A percentile compares a stretch with the other conserved stretches of the same genome.
phyloP scores from a whole-genome alignment of 352 stramenopile species.

The Saprolegnia diclina region DNA sequence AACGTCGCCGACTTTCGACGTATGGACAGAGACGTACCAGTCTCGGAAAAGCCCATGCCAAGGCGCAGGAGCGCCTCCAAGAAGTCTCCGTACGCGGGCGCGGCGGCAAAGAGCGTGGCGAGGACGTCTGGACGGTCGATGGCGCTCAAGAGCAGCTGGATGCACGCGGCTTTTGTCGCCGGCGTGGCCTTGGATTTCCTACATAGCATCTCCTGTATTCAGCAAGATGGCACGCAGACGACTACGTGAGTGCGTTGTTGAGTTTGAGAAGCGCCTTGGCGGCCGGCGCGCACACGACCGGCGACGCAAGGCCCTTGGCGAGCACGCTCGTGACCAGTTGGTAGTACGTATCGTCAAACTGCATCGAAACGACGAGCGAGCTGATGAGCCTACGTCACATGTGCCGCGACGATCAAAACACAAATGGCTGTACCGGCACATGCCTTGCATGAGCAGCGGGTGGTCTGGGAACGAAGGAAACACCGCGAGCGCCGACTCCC shows the following conservation, averaged over 20 bases:
- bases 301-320: conserved; percentile 44
- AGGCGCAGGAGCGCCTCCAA: conserved; percentile 61
- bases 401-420: too few relatives aligned
- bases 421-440: conserved; percentile 56
- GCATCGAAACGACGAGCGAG: conserved; percentile 46
- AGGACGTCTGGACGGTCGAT: conserved; percentile 37
- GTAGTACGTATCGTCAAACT: conserved; percentile 46
- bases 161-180: conserved; percentile 13
- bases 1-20: neutral
- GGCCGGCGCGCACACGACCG: conserved; percentile 38
- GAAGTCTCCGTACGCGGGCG: conserved; percentile 38
- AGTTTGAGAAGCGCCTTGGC: conserved; percentile 47
- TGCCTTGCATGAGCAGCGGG: conserved; percentile 48
- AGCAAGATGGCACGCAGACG: conserved; percentile 1
- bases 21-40: conserved; percentile 35
- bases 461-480: conserved; percentile 47
- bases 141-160: conserved; percentile 42
- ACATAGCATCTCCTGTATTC: conserved; percentile 33
- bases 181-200: conserved; percentile 37
- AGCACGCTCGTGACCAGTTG: conserved; percentile 41
- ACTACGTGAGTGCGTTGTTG: conserved; percentile 51
- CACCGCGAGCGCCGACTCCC: conserved; percentile 46
- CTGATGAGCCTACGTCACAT: conserved; percentile 46
- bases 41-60: conserved; percentile 37
- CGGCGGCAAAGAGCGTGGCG: conserved; percentile 19